Base-by-base conservation (phyloP, 805 yeast genomes). In the Isabelozyma heimii region DNA sequence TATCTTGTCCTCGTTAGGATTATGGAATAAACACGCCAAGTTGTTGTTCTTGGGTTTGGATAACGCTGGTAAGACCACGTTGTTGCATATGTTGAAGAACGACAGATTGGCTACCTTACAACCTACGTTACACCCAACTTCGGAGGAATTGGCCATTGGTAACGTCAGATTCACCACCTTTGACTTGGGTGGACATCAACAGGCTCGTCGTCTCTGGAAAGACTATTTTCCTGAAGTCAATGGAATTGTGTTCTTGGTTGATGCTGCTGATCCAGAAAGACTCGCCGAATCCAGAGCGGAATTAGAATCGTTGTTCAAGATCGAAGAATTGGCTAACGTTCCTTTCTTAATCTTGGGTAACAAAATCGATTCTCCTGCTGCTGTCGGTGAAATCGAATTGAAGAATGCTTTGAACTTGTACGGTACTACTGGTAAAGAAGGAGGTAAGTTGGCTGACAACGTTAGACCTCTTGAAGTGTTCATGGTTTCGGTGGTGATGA, bases 201-300 rank as follows among this genome's bases (percentile, higher is more conserved):
- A 92, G 75, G 98, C 99, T 44, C 91, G 99, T 76, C 90, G 99
- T 75, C 84, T 94, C 66, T 94, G 99, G 99, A 91, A 91, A 68
- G 98, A 94, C 70, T 94, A 94, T 72, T 94, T 94, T 86, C 99
- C 99, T 51, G 99, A 94, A 75, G 99, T 94, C 44, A 89, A 91
- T 70, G 99, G 97, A 48, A 94, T 94, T 58, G 98, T 94, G 30
- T 94, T 88, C 70, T 77, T 94, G 51, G 97, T 94, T 30, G 99
- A 94, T 69, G 95, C 96, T 48, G 98, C 98, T 48, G 99, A 94
- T 67, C 85, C 94, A 37, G 96, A 86, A 67, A 87, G 99, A 72
- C 88, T 94, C 61, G 87, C 88, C 58, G 99, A 94, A 77, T 87
- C 97, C 53, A 87, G 89, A 73, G 90, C 91, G 41, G 99, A 94